Evolutionary conservation across 495 filamentous ascomycete genomes (phyloP).

Genomic region (Penicillium paradoxum): DNA sequence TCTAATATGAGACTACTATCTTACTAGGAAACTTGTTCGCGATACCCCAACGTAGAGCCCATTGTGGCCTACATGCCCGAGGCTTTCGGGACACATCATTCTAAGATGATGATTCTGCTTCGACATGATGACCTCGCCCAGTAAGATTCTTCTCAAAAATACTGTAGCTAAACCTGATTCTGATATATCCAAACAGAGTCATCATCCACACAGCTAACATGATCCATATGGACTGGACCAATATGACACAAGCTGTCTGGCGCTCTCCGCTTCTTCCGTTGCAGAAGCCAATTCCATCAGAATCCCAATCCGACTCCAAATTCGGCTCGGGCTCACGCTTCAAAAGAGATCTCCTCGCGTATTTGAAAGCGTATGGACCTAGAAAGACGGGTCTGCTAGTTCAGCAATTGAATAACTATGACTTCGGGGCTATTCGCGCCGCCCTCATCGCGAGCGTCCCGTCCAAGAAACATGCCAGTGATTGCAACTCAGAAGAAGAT

Average conservation of each 20-base stretch:
- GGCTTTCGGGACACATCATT: constrained; percentile 81
- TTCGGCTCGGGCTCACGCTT: constrained; percentile 65
- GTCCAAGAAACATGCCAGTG: constrained; percentile 50
- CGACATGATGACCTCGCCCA: constrained; percentile 72
- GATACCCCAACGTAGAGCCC: constrained; percentile 63
- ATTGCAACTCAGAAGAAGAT: constrained; percentile 30
- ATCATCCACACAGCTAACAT: constrained; percentile 90
- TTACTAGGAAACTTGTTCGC: constrained; percentile 51
- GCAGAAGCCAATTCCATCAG: constrained; percentile 4
- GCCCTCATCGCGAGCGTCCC: constrained; percentile 75
- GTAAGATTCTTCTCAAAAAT: constrained; percentile 24
- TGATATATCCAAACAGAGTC: constrained; percentile 35
- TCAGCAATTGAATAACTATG: constrained; percentile 54
- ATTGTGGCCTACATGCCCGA: constrained; percentile 80
- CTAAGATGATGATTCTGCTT: constrained; percentile 82
- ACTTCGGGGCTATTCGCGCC: constrained; percentile 67
- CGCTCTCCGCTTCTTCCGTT: constrained; percentile 67
- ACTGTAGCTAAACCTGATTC: neutral
- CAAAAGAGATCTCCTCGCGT: constrained; percentile 69
- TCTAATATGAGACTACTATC: constrained; percentile 3
- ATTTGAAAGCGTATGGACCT: constrained; percentile 63
- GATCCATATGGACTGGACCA: constrained; percentile 78
- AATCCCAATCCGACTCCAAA: constrained; percentile 6
- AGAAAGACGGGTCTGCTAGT: constrained; percentile 49
- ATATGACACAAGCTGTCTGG: constrained; percentile 86